Conservation (phyloP, 169 alveolate genomes). For the Eimeria maxima region DNA sequence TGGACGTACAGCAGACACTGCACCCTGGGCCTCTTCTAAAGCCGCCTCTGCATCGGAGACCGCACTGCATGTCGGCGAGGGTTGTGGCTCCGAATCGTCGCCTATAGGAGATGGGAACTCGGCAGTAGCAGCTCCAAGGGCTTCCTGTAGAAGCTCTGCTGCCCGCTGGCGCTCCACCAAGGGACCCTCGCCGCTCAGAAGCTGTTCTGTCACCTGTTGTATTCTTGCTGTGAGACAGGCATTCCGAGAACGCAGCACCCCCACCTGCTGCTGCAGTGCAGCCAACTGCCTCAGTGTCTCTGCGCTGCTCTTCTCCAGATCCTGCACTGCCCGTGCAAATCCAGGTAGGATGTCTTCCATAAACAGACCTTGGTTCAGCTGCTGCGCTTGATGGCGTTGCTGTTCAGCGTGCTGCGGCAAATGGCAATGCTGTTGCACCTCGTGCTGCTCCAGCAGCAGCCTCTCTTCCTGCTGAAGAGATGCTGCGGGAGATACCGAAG, state of each 20-base stretch:
- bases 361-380: constrained; percentile 37
- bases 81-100: constrained; percentile 35
- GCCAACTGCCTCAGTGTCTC: constrained; percentile 68
- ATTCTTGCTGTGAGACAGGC: constrained; percentile 34
- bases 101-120: constrained; percentile 70
- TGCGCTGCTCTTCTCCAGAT: constrained; percentile 68
- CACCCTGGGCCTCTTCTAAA: constrained; percentile 62
- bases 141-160: constrained; percentile 64
- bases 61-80: constrained; percentile 53
- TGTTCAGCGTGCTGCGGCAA: constrained; percentile 1
- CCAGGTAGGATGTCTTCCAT: constrained; percentile 70
- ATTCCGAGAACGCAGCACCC: constrained; percentile 59
- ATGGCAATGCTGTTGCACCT: constrained; percentile 33
- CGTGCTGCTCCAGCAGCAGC: constrained; percentile 14
- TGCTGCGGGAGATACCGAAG: neutral
- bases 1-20: constrained; percentile 66
- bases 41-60: constrained; percentile 70
- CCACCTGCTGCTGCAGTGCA: constrained; percentile 68
- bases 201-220: constrained; percentile 49
- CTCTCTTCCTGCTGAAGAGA: constrained; percentile 5
- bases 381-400: neutral
- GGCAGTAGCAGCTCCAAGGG: constrained; percentile 28
- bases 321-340: constrained; percentile 72
- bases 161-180: constrained; percentile 54
- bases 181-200: constrained; percentile 23